Evolutionary conservation across 805 yeast genomes (phyloP).

Genomic region (Candida montana): DNA sequence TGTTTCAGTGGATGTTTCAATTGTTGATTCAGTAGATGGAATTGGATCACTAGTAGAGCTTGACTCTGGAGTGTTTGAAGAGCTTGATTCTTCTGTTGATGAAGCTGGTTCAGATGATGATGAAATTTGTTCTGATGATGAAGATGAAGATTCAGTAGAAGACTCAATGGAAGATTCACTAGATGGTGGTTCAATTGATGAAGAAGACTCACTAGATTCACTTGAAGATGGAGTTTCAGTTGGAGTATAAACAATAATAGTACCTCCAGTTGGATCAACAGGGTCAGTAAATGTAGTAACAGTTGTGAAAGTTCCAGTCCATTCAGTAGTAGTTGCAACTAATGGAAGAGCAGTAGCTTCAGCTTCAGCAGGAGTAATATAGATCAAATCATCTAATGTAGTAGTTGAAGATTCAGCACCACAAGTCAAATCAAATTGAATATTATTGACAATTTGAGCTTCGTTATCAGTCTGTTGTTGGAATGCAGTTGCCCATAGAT

Average conservation of each 20-base stretch:
- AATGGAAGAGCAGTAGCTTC: conserved; percentile 19
- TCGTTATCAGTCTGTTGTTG: conserved; percentile 19
- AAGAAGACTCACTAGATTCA: not conserved
- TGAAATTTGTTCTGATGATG: not conserved
- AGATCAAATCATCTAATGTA: conserved; percentile 1
- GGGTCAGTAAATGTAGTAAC: conserved; percentile 13
- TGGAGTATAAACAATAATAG: conserved; percentile 17
- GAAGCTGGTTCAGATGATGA: conserved; percentile 1
- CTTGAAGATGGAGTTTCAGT: conserved; percentile 4
- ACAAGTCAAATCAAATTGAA: conserved; percentile 15
- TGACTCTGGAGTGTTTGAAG: not conserved
- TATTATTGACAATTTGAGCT: conserved; percentile 6
- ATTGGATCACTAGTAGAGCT: not conserved
- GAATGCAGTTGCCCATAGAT: conserved; percentile 27
- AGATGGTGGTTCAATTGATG: too few species aligned
- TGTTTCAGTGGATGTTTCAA: conserved; percentile 5
- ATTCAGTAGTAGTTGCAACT: conserved; percentile 13
- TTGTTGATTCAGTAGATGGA: not conserved
- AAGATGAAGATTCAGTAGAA: not conserved
- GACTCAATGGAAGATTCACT: too few species aligned
- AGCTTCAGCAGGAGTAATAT: conserved; percentile 15
- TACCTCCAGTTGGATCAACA: conserved; percentile 15
- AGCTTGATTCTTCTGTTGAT: not conserved
- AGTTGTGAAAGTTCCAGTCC: conserved; percentile 17
- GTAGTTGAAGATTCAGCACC: conserved; percentile 2